Conservation (phyloP, 441 rosid species). For the Theobroma grandiflorum region DNA sequence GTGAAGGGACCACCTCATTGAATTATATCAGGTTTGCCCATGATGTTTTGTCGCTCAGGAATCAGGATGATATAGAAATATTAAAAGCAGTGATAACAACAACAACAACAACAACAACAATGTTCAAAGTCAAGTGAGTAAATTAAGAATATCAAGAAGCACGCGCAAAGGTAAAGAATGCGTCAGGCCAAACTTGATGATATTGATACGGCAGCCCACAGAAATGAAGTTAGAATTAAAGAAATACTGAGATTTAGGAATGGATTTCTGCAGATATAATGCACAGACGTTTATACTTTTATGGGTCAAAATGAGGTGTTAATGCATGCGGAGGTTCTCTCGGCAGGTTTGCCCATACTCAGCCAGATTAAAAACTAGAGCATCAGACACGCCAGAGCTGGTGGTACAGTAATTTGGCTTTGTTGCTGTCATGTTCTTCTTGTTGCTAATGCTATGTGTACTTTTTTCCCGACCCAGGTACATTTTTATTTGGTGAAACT, state of each 20-base stretch:
- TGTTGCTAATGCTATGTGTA: too few species aligned
- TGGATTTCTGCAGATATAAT: not conserved
- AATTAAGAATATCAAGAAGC: not conserved
- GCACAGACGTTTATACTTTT: not conserved
- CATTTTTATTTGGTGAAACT: too few species aligned
- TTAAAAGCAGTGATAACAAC: not conserved
- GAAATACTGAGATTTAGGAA: not conserved
- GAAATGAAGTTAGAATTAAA: not conserved
- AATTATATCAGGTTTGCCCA: slow-evolving; percentile 6
- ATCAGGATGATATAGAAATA: too few species aligned
- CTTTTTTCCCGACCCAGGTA: too few species aligned
- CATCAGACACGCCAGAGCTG: not conserved
- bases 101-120: not conserved
- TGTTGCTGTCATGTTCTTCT: not conserved
- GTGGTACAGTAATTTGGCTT: not conserved
- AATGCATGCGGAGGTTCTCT: not conserved
- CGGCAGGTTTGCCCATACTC: slow-evolving; percentile 29
- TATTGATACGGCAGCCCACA: not conserved
- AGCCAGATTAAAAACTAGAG: not conserved
- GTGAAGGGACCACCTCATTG: slow-evolving; percentile 9
- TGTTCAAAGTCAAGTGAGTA: not conserved
- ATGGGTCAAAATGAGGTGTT: not conserved
- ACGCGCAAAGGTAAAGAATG: not conserved
- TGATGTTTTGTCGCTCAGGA: not conserved
- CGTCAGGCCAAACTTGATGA: not conserved